Evolutionary conservation across 257 asterid genomes (phyloP), one percentile per base, ranked within the genome.

Genomic region (Solanum ahanhuiri): DNA sequence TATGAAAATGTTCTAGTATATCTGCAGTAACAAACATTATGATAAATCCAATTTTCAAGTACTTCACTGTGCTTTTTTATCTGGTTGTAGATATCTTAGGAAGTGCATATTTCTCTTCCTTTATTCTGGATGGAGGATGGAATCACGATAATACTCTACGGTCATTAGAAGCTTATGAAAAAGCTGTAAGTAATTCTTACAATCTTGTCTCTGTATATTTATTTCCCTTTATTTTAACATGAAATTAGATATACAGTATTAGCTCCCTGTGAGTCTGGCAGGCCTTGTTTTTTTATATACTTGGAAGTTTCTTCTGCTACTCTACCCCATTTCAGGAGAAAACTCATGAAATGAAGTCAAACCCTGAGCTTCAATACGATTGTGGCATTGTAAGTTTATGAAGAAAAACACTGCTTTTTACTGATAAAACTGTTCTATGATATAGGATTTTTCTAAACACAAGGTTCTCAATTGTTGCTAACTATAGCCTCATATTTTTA

Each of bases 91-190:
- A 96, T 90, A 94, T 90, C 88, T 90, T 96, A 15, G 99, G 97
- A 81, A 94, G 93, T 93, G 98, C 98, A n/a, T 93, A 90, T 88
- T 92, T 93, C 84, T 93, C 96, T 67, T 94, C 94, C 35, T 96
- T 96, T 89, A 92, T 94, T 87, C 91, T 90, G 71, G 57, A 48
- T 48, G 57, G 57, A 48, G 57, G 57, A 48, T 48, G 57, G 57
- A 48, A 12, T 48, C 57, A 48, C 0, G 57, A 48, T 48, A 48
- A 48, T 48, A 48, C 20, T 48, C 57, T 48, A 48, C 7, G 20
- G 3, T 12, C 57, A 48, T 48, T 48, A 14, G 20, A 48, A 48
- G 57, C 57, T 0, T 48, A 48, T 14, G 57, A 48, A 48, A 48
- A 48, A 48, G 57, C 57, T 14, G 57, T 48, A 48, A 48, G 57